Evolutionary conservation across 208 protist species (phyloP).

Genomic region (Trypanosoma brucei): DNA sequence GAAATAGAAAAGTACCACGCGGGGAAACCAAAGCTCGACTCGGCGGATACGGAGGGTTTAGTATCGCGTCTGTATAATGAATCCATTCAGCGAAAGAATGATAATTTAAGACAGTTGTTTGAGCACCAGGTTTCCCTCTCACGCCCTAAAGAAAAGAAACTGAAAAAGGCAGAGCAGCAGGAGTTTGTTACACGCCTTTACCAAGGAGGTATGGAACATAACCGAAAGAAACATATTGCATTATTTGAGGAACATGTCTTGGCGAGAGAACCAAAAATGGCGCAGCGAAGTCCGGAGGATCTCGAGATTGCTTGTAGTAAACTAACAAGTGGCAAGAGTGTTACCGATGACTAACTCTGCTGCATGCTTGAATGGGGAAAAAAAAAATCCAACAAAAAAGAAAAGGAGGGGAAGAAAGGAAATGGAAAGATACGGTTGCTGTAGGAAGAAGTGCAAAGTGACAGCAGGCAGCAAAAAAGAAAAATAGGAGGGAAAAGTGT

Average conservation of each 20-base stretch:
- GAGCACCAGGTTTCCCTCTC: constrained; percentile 28
- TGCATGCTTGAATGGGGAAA: not conserved
- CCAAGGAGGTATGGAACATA: constrained; percentile 66
- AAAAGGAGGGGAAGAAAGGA: not conserved
- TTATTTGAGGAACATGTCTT: constrained; percentile 79
- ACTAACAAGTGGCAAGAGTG: constrained; percentile 59
- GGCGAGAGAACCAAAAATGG: constrained; percentile 20
- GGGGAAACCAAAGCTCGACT: constrained; percentile 26
- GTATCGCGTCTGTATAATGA: constrained; percentile 75
- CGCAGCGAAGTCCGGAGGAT: constrained; percentile 30
- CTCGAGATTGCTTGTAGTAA: constrained; percentile 44
- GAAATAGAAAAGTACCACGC: constrained; percentile 41
- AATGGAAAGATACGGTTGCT: too few relatives aligned
- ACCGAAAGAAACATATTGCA: constrained; percentile 67
- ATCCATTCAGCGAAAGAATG: constrained; percentile 39
- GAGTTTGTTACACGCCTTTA: constrained; percentile 55
- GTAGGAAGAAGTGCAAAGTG: too few relatives aligned
- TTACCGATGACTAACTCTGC: constrained; percentile 16
- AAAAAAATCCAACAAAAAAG: not conserved
- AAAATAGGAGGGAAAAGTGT: too few relatives aligned
- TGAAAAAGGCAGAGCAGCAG: constrained; percentile 37
- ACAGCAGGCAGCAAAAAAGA: too few relatives aligned
- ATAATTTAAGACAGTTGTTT: constrained; percentile 47
- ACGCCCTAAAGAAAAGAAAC: constrained; percentile 25
- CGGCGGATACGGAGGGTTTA: constrained; percentile 39